A percentile compares a stretch with the other conserved stretches of the same genome.
Evolutionary conservation across 129 eudicot species (phyloP).

Genomic region (Erigeron canadensis): DNA sequence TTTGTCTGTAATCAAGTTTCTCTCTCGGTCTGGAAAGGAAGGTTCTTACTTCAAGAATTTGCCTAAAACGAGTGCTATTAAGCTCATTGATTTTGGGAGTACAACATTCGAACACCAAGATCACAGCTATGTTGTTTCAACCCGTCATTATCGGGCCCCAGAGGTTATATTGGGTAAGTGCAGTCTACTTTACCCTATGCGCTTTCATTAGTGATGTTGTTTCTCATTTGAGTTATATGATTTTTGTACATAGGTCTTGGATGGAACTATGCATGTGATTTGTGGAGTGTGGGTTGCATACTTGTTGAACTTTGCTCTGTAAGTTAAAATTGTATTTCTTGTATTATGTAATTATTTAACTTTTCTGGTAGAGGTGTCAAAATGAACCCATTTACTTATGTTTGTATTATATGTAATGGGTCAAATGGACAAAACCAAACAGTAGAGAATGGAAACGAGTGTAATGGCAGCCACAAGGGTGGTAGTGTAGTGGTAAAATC

Average conservation of each 20-base stretch:
- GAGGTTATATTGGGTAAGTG: slow-evolving; percentile 79
- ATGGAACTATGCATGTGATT: slow-evolving; percentile 91
- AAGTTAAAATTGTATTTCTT: slow-evolving; percentile 32
- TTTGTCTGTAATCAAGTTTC: slow-evolving; percentile 46
- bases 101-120: slow-evolving; percentile 86
- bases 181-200: not conserved
- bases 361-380: not conserved
- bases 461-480: no score
- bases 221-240: slow-evolving; percentile 1
- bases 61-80: slow-evolving; percentile 82
- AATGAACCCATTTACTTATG: not conserved
- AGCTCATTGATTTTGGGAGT: slow-evolving; percentile 92
- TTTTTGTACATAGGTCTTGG: slow-evolving; percentile 61
- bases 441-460: no score
- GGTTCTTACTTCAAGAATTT: slow-evolving; percentile 78
- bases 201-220: not conserved
- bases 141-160: slow-evolving; percentile 94
- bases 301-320: slow-evolving; percentile 89
- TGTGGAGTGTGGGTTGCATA: slow-evolving; percentile 93
- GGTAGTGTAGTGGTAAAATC: no score
- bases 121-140: slow-evolving; percentile 84
- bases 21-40: slow-evolving; percentile 60
- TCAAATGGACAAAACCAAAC: not conserved
- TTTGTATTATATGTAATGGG: not conserved
- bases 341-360: not conserved